Evolutionary conservation across 257 asterid genomes (phyloP), one percentile per base, ranked within the genome.

Genomic region (Solanum pinnatisectum): DNA sequence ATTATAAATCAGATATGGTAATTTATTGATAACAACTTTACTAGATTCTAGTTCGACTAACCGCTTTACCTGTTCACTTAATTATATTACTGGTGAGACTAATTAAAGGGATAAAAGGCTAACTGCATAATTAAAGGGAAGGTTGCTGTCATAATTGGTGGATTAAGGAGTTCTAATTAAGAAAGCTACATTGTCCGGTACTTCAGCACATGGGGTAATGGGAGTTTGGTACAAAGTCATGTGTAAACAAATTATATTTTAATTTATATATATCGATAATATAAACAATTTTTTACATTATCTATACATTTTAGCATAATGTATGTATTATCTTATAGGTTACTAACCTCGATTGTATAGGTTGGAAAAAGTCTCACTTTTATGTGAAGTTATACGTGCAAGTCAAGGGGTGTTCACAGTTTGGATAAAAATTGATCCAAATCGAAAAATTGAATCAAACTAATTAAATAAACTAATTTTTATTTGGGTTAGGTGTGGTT

Each of bases 31-130:
- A 6, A 25, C 4, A 67, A 16, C 13, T 65, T 68, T 6, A 70
- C 0, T 30, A 70, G 6, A 70, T 70, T 81, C 88, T 86, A 79
- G 33, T 90, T 86, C 93, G 90, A 83, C 89, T 92, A 94, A 94
- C 98, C 92, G 92, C 94, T 73, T 73, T 73, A 36, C 82, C 49
- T 35, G 5, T 35, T 42, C 30, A 35, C 49, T 36, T 36, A 36
- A 35, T 73, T 35, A 73, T 10, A 36, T 73, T 73, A 36, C 0
- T 35, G 2, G 27, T 18, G 46, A 35, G 81, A 73, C 16, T 73
- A 20, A 35, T 36, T 73, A 73, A 73, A 72, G 42, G n/a, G 15
- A 71, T 33, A 71, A 33, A 71, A 36, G 40, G 16, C 9, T 73
- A 73, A 73, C 4, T 73, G 82, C 92, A 91, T 94, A 91, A 90